Percentiles rank a stretch among this genome's conserved stretches.
These are phyloP conservation scores for Waltergamsia citrina DNA, from an alignment of 2,329 filamentous ascomycete species.

Conservation along the genomic window DNA sequence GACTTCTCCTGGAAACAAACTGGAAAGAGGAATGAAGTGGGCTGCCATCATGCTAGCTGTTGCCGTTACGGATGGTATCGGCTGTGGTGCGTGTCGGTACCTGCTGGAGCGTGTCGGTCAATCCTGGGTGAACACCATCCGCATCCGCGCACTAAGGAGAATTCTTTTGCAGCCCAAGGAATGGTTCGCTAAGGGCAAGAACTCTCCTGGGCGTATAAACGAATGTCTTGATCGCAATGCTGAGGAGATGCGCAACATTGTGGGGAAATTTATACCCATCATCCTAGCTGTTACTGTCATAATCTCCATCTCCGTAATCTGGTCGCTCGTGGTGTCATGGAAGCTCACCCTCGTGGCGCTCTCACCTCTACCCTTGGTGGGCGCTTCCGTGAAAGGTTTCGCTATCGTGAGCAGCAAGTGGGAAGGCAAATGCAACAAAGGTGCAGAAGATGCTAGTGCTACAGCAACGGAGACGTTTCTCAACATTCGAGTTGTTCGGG, in stretches of 20 bases:
- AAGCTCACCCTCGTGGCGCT: conserved; percentile 71
- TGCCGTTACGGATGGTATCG: conserved; percentile 54
- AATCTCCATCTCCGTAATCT: conserved; percentile 57
- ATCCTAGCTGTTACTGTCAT: conserved; percentile 59
- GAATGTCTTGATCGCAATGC: conserved; percentile 71
- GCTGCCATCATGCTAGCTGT: conserved; percentile 61
- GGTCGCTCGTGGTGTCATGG: conserved; percentile 71
- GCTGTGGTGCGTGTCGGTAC: conserved; percentile 59
- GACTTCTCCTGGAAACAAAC: conserved; percentile 41
- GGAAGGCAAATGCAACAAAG: conserved; percentile 60
- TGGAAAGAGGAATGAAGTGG: conserved; percentile 50
- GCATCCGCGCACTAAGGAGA: conserved; percentile 55
- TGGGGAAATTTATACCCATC: conserved; percentile 68
- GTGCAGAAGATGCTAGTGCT: conserved; percentile 47
- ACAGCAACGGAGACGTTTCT: conserved; percentile 63
- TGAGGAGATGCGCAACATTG: conserved; percentile 78
- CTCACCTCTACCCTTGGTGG: conserved; percentile 57
- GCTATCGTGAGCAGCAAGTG: conserved; percentile 57
- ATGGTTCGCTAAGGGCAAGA: conserved; percentile 67
- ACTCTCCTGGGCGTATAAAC: conserved; percentile 54
- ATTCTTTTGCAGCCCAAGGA: conserved; percentile 66
- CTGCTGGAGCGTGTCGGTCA: conserved; percentile 64
- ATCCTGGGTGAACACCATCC: conserved; percentile 65
- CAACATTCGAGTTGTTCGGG: conserved; percentile 70
- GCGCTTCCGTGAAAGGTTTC: conserved; percentile 56